Evolutionary conservation across 1,139 yeast genomes (phyloP), one percentile per base, ranked within the genome.

Genomic region (Suhomyces bokatorum): DNA sequence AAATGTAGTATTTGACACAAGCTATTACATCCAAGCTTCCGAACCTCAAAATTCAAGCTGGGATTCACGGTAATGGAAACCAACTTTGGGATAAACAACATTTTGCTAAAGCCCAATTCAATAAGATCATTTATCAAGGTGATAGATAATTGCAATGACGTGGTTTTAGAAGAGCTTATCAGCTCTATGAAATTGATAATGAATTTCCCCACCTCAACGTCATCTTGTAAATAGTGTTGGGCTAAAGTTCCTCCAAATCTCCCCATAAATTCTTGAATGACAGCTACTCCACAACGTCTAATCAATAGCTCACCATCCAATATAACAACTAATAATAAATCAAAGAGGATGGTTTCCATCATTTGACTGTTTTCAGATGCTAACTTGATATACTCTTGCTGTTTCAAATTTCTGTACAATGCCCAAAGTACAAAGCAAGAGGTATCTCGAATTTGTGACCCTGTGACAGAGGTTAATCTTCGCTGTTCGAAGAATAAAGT

Each of bases 241-340:
- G 69, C 69, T 6, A 70, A 45, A 2, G 42, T 28, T 12, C 49
- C 58, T 0, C 87, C 87, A 58, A 82, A 83, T 35, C 97, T 68
- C 0, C 98, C 98, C 3, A 88, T 62, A 9, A 87, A 75, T 57
- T 91, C 98, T 59, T 91, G 97, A 4, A 89, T 58, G 0, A 95
- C 95, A 0, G 97, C 96, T 11, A 89, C 73, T 0, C 91, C 85
- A 28, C 97, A 93, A 46, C 95, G 72, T 46, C 97, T 71, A 12
- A 90, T 78, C 45, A 83, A 74, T 26, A 88, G 69, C 44, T 90
- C 97, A 22, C 75, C 66, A 59, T 91, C 98, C 57, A 85, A 84
- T 37, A 87, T 72, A 12, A 83, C 66, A 1, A 81, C 74, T 14
- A 72, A 62, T 2, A 87, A 58, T 24, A 88, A 59, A 48, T 76